phyloP scores from a whole-genome alignment of 2,329 filamentous ascomycete genomes.

The Phialophora expanda region DNA sequence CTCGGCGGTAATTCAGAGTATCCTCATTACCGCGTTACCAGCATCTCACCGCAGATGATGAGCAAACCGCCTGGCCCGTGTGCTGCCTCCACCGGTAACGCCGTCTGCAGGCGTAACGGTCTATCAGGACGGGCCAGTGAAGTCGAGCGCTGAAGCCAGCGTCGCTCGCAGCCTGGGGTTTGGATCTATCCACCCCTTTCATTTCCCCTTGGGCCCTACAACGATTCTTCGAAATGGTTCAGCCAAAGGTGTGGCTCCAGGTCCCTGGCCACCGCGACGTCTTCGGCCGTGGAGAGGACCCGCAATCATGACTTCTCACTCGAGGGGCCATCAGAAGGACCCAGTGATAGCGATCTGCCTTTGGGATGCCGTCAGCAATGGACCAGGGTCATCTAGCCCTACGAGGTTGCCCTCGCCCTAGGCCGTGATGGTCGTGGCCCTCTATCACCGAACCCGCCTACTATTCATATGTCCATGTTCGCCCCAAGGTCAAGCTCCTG shows the following conservation, averaged over 20 bases:
- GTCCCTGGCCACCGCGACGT: slow-evolving; percentile 5
- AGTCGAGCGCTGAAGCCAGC: slow-evolving; percentile 14
- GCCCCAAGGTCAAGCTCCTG: slow-evolving; percentile 24
- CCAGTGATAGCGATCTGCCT: slow-evolving; percentile 18
- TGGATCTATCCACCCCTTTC: slow-evolving; percentile 10
- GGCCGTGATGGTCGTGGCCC: slow-evolving; percentile 16
- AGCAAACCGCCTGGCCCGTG: slow-evolving; percentile 11
- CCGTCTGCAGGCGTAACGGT: slow-evolving; percentile 32
- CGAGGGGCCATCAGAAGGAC: slow-evolving; percentile 4
- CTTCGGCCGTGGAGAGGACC: slow-evolving; percentile 9
- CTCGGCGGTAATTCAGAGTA: neutral
- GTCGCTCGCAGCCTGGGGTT: neutral
- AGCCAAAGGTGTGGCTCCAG: slow-evolving; percentile 11
- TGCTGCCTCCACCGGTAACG: slow-evolving; percentile 19
- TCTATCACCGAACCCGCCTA: slow-evolving; percentile 10
- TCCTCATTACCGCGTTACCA: slow-evolving; percentile 17
- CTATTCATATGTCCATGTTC: slow-evolving; percentile 35
- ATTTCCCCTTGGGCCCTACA: slow-evolving; percentile 19
- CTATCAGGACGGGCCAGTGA: slow-evolving; percentile 19
- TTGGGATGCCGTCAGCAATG: slow-evolving; percentile 32
- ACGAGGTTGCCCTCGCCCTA: slow-evolving; percentile 29
- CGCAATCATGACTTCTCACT: slow-evolving; percentile 13
- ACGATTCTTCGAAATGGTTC: neutral
- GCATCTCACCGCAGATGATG: slow-evolving; percentile 26
- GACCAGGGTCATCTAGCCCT: slow-evolving; percentile 32